Base-by-base conservation (phyloP, 83 land plant species). In the Picea abies region DNA sequence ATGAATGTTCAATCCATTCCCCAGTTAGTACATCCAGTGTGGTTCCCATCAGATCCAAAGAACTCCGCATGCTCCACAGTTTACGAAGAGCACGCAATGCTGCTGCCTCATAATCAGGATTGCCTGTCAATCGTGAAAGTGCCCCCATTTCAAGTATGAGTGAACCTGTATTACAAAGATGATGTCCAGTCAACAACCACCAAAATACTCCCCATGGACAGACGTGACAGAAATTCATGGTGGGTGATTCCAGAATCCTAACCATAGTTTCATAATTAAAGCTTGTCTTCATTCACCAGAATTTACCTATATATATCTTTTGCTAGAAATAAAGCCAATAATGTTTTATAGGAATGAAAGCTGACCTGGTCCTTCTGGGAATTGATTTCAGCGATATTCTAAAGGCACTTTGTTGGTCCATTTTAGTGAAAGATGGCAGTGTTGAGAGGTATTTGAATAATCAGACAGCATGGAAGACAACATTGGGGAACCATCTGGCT, bases 81-180 rank as follows among this genome's bases (percentile, higher is more conserved):
- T 85, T 92, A 39, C 95, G 94, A 81, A 94, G 90, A 67, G 96
- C 98, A 79, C 87, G 86, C 23, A 96, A 84, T 29, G 98, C 96
- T 29, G 91, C 95, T 84, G 65, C 79, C 86, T 96, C 98, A 90
- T 78, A 96, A 47, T 86, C 79, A 62, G 91, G 87, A 76, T 96
- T 94, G 63, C 95, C 92, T 37, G 98, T 96, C 79, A 96, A 86
- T n/a, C 92, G 90, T 64, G 98, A 92, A 64, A 96, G 81, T 77
- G 93, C 89, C 65, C 98, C 98, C 98, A 94, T 96, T 86, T 96
- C 98, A 84, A 96, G 95, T 83, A 96, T 90, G 47, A 96, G 89
- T 17, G 98, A 92, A 80, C 98, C 96, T 96, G 82, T 17, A 81
- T 60, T 10, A 71, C 80, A 77, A 78, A 22, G 22, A 37, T 7